Evolutionary conservation across 495 filamentous ascomycete genomes (phyloP), one percentile per base, ranked within the genome.

Genomic region (Letharia lupina): DNA sequence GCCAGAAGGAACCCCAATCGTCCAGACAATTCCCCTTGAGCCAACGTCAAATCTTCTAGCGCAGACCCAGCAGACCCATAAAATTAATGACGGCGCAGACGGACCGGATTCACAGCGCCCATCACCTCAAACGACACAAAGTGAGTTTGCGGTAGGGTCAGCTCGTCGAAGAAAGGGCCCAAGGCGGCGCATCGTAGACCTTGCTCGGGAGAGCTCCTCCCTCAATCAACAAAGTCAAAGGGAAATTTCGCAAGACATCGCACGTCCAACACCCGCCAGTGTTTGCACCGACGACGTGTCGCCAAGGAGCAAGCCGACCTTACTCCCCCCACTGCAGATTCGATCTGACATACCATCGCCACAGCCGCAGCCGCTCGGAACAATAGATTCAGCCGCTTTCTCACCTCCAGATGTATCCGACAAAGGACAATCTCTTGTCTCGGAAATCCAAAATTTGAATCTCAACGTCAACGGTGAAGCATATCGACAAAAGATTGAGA

Each of bases 401-500:
- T 23, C 48, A 3, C 60, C 18, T 16, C 20, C 41, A 52, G 42
- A 52, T 62, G 45, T 67, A n/a, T 67, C 66, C 23, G 61, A 77
- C 31, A 71, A 80, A 33, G 68, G 74, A 41, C 68, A 74, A 28
- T 70, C 76, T 52, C 68, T 74, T 52, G 79, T 78, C 71, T 78
- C 74, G 37, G 79, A 82, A 52, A 75, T 73, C 40, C 77, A 81
- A 63, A 81, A 89, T 63, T 89, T 89, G 83, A 84, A 84, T 61
- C 77, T 86, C 61, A 85, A 86, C 62, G 86, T 86, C 56, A 85
- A 86, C 61, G 87, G 88, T 60, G 91, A 96, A 70, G 78, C 91
- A 9, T 96, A 93, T 74, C 84, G 86, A 48, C 88, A 88, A 74
- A 92, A 92, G 70, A 84, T 98, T 59, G 91, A 94, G 74, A 88